These are phyloP conservation scores for Sarocladium strictum DNA, from an alignment of 2,329 filamentous ascomycete species.

Conservation along the genomic window DNA sequence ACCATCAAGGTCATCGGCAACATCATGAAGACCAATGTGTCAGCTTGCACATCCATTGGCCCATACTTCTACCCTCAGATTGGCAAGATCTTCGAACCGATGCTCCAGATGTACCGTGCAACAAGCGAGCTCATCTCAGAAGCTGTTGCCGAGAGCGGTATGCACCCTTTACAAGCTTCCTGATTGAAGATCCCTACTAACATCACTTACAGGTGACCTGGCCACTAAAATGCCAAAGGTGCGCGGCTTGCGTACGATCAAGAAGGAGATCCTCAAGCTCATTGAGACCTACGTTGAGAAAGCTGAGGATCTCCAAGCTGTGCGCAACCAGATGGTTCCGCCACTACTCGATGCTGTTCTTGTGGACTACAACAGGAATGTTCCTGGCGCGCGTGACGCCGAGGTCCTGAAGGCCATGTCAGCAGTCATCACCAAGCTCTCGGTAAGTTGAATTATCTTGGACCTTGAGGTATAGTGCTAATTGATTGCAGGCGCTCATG, in stretches of 20 bases:
- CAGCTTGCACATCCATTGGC: constrained; percentile 94
- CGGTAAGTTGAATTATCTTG: constrained; percentile 56
- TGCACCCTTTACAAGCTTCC: constrained; percentile 17
- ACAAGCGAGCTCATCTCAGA: constrained; percentile 96
- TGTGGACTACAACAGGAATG: constrained; percentile 94
- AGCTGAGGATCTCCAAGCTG: constrained; percentile 90
- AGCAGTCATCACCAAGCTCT: constrained; percentile 91
- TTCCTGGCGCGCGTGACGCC: constrained; percentile 89
- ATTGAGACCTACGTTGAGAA: constrained; percentile 98
- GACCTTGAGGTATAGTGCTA: constrained; percentile 3
- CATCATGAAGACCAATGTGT: constrained; percentile 99
- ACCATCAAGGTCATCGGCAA: constrained; percentile 99
- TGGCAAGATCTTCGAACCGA: constrained; percentile 93
- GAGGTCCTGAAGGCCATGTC: constrained; percentile 98
- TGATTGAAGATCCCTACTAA: constrained; percentile 22
- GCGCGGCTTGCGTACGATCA: constrained; percentile 90
- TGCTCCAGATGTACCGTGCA: constrained; percentile 98
- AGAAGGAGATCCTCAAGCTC: constrained; percentile 98
- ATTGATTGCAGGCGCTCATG: constrained; percentile 67
- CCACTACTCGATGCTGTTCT: constrained; percentile 89
- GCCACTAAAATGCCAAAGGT: constrained; percentile 98
- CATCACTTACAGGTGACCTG: constrained; percentile 59
- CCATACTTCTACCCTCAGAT: constrained; percentile 98
- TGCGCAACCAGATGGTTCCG: constrained; percentile 92
- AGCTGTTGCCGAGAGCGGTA: constrained; percentile 78